A percentile compares a stretch with the other conserved stretches of the same genome.
phyloP scores from a whole-genome alignment of 352 stramenopile genomes.

The Phytophthora rubi region DNA sequence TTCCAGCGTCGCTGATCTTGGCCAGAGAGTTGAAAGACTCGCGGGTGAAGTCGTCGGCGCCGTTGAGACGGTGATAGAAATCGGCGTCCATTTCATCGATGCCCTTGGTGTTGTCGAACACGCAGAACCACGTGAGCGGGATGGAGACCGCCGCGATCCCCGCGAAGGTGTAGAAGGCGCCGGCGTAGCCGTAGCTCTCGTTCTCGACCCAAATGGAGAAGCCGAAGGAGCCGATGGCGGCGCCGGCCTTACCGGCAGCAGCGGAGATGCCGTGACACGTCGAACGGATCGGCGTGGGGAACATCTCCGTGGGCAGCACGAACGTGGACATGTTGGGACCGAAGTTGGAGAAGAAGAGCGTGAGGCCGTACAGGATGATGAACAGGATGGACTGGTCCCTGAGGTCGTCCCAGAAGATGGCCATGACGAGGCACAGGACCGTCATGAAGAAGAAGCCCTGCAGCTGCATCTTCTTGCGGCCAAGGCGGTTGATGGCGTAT shows the following conservation, averaged over 20 bases:
- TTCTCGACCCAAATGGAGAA: slow-evolving; percentile 60
- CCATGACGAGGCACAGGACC: slow-evolving; percentile 55
- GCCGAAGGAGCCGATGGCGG: slow-evolving; percentile 59
- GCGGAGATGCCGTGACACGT: slow-evolving; percentile 88
- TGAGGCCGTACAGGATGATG: slow-evolving; percentile 71
- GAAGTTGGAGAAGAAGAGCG: slow-evolving; percentile 84
- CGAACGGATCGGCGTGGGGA: slow-evolving; percentile 75
- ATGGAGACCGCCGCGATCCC: slow-evolving; percentile 51
- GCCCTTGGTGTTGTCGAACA: slow-evolving; percentile 54
- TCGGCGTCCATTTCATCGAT: slow-evolving; percentile 49
- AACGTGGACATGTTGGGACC: slow-evolving; percentile 84
- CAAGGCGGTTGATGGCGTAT: slow-evolving; percentile 62
- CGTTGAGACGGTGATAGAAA: slow-evolving; percentile 13
- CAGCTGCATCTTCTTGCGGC: slow-evolving; percentile 66
- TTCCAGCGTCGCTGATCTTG: slow-evolving; percentile 11
- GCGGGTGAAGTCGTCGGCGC: slow-evolving; percentile 17
- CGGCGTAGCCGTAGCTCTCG: slow-evolving; percentile 49
- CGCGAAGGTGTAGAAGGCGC: slow-evolving; percentile 55
- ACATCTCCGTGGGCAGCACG: slow-evolving; percentile 87
- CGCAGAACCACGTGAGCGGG: slow-evolving; percentile 54
- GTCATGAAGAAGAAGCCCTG: slow-evolving; percentile 67
- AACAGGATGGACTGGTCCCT: slow-evolving; percentile 53
- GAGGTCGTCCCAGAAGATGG: slow-evolving; percentile 58
- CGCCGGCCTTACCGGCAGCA: slow-evolving; percentile 80
- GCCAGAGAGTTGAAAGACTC: slow-evolving; percentile 13